Evolutionary conservation across 1,284 basidiomycete genomes (phyloP).

Genomic region (Ceratobasidium theobromae): DNA sequence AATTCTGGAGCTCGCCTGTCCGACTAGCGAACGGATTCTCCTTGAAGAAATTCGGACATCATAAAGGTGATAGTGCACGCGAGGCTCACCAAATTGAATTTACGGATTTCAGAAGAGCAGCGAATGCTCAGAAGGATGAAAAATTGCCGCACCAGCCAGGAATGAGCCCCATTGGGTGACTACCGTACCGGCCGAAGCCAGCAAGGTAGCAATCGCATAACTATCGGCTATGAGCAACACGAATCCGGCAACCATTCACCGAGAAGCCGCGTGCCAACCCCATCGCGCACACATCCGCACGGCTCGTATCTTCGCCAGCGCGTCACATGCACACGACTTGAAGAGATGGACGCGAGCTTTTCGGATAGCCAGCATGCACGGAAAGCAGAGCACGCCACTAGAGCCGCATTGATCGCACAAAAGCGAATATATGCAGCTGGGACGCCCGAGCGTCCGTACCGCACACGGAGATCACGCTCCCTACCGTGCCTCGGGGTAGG

Average conservation of each 20-base stretch:
- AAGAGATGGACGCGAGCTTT: neutral
- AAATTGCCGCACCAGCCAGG: constrained; percentile 54
- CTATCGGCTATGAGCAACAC: constrained; percentile 80
- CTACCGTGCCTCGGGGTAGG: constrained; percentile 64
- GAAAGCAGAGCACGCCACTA: constrained; percentile 55
- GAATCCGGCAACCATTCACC: constrained; percentile 14
- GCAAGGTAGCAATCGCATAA: constrained; percentile 76
- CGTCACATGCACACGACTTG: constrained; percentile 44
- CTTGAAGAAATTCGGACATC: constrained; percentile 82
- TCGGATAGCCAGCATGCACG: constrained; percentile 39
- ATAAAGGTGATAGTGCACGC: constrained; percentile 35
- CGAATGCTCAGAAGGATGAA: constrained; percentile 51
- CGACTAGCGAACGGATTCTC: constrained; percentile 59
- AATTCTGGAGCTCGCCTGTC: constrained; percentile 71
- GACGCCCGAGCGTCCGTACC: constrained; percentile 53
- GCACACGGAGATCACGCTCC: constrained; percentile 41
- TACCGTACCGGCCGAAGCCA: constrained; percentile 36
- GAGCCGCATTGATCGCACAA: constrained; percentile 48
- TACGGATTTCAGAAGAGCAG: constrained; percentile 39
- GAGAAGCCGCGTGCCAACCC: constrained; percentile 35
- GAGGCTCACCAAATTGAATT: constrained; percentile 44
- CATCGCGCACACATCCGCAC: constrained; percentile 36
- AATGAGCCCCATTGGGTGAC: constrained; percentile 88
- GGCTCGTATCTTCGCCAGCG: constrained; percentile 76
- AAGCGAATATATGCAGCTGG: constrained; percentile 38